Percentiles rank a stretch among this genome's conserved stretches.
Conservation (phyloP, 2,329 filamentous ascomycete genomes). For the Apiospora sp. region DNA sequence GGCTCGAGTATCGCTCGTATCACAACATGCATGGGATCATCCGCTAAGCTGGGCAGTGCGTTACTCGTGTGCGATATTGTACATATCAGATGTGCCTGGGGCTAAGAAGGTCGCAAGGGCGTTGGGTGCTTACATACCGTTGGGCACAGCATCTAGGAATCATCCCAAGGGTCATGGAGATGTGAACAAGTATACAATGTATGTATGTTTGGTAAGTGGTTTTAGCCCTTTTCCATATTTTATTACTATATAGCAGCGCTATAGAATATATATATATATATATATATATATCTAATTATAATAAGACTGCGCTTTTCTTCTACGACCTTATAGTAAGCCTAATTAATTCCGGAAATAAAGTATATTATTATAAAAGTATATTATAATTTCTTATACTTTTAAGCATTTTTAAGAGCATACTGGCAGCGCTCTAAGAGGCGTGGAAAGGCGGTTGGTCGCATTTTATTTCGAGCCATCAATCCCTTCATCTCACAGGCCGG, state of each 20-base stretch:
- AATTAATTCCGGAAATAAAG: too few species aligned
- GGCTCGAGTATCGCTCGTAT: slow-evolving; percentile 17
- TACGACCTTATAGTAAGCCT: too few species aligned
- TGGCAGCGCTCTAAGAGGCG: too few species aligned
- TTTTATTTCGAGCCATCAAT: too few species aligned
- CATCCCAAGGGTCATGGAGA: not conserved
- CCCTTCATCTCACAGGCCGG: not conserved
- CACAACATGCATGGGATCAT: slow-evolving; percentile 11
- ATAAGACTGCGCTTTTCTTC: too few species aligned
- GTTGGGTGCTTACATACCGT: slow-evolving; percentile 8
- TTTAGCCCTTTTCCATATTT: not conserved
- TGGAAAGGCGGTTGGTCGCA: too few species aligned
- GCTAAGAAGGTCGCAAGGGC: not conserved
- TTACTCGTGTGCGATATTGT: not conserved
- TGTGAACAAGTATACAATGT: too few species aligned
- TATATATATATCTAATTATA: too few species aligned
- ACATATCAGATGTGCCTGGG: not conserved
- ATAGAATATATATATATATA: too few species aligned
- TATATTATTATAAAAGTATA: too few species aligned
- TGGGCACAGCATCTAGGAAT: not conserved
- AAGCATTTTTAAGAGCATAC: too few species aligned
- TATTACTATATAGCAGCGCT: not conserved
- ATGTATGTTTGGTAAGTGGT: not conserved
- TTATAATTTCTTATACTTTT: too few species aligned
- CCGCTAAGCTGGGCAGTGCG: slow-evolving; percentile 5